Evolutionary conservation across 2,329 filamentous ascomycete species (phyloP).

Genomic region (Colletotrichum melonis): DNA sequence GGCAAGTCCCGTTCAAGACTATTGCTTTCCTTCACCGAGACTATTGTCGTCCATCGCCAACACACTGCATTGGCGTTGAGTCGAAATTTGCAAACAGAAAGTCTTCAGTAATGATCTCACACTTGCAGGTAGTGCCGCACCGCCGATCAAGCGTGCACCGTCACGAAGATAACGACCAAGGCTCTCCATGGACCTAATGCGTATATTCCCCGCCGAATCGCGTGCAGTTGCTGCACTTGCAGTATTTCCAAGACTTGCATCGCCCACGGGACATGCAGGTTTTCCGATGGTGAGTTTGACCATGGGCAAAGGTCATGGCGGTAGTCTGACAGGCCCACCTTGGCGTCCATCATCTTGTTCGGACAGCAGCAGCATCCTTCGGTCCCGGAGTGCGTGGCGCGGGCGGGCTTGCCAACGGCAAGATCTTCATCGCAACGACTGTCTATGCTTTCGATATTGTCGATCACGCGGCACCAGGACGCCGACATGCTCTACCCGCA

Average conservation of each 20-base stretch:
- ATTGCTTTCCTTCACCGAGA: neutral
- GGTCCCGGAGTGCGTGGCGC: slow-evolving; percentile 9
- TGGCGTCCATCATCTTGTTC: slow-evolving; percentile 10
- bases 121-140: slow-evolving; percentile 6
- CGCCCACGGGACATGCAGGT: neutral
- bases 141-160: neutral
- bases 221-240: neutral
- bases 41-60: neutral
- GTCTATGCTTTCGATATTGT: neutral
- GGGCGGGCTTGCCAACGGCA: neutral
- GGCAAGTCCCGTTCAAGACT: neutral
- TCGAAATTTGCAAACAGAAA: neutral
- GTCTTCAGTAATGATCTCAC: slow-evolving; percentile 9
- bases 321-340: slow-evolving; percentile 23
- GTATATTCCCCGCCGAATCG: neutral
- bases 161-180: neutral
- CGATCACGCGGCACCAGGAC: slow-evolving; percentile 5
- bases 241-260: neutral
- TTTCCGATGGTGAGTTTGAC: slow-evolving; percentile 10
- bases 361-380: neutral
- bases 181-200: neutral
- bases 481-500: slow-evolving; percentile 14
- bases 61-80: neutral
- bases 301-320: slow-evolving; percentile 19
- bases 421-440: neutral